phyloP scores from a whole-genome alignment of 306 rosid species.

The Quercus alba region DNA sequence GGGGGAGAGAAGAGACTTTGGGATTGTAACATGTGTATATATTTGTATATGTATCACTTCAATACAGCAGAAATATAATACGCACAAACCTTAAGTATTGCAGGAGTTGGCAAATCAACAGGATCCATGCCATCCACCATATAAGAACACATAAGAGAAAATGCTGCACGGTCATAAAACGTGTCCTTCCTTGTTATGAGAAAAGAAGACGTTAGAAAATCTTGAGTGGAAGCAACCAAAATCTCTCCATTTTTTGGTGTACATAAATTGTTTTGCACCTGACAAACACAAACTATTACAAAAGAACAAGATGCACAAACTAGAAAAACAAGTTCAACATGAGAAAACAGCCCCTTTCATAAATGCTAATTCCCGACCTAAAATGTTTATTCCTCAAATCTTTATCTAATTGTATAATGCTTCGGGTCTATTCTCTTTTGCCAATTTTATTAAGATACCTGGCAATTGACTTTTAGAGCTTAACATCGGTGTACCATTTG shows the following conservation, averaged over 20 bases:
- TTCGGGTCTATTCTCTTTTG: no score
- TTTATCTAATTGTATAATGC: no score
- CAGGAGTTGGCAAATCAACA: constrained; percentile 91
- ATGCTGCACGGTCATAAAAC: constrained; percentile 90
- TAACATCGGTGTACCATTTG: no score
- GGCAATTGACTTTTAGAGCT: no score
- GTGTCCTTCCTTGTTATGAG: constrained; percentile 91
- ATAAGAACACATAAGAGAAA: constrained; percentile 82
- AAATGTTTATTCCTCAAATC: no score
- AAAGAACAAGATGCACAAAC: neutral
- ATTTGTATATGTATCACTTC: neutral
- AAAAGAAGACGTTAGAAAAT: constrained; percentile 91
- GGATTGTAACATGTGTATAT: neutral
- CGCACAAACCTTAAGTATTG: constrained; percentile 73
- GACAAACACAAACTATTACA: constrained; percentile 26
- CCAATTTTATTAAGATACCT: no score
- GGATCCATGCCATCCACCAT: constrained; percentile 85
- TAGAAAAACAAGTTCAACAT: constrained; percentile 4
- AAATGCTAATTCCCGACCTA: neutral
- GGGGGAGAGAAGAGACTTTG: neutral
- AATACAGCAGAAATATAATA: neutral
- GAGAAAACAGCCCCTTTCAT: neutral
- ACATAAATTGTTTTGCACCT: constrained; percentile 97
- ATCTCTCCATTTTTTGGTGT: constrained; percentile 98
- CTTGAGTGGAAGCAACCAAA: constrained; percentile 97